Evolutionary conservation across 768 basidiomycete species (phyloP).

Genomic region (Megacollybia marginata): DNA sequence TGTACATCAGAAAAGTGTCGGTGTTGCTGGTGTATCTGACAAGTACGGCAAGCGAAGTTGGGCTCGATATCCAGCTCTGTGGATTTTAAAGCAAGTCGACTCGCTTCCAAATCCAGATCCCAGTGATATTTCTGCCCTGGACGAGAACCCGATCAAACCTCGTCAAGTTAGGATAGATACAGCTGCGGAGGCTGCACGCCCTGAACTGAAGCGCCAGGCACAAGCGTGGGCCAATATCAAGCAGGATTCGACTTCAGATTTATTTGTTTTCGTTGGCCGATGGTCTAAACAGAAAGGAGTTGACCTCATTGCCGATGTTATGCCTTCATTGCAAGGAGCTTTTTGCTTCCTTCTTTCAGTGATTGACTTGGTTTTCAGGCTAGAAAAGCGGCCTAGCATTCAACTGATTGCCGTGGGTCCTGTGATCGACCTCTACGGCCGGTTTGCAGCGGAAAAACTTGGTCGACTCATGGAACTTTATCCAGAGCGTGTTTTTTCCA

Average conservation of each 20-base stretch:
- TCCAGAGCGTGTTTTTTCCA: conserved; percentile 91
- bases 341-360: neutral
- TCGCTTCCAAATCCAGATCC: conserved; percentile 94
- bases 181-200: conserved; percentile 81
- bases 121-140: conserved; percentile 88
- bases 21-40: conserved; percentile 95
- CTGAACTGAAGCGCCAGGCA: conserved; percentile 84
- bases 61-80: conserved; percentile 93
- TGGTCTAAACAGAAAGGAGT: conserved; percentile 99
- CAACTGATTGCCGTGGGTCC: conserved; percentile 89
- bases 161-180: conserved; percentile 73
- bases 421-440: conserved; percentile 91
- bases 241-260: conserved; percentile 82
- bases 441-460: conserved; percentile 92
- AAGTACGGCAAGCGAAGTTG: conserved; percentile 96
- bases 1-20: conserved; percentile 85
- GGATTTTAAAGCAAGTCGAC: conserved; percentile 94
- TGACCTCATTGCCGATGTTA: conserved; percentile 93
- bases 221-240: conserved; percentile 94
- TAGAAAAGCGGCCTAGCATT: conserved; percentile 81
- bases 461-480: conserved; percentile 91
- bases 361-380: conserved; percentile 29
- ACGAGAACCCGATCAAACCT: conserved; percentile 65
- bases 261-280: conserved; percentile 95
- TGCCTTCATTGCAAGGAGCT: conserved; percentile 72